Percentiles rank a stretch among this genome's conserved stretches.
Evolutionary conservation across 345 rosid genomes (phyloP).

Genomic region (Salix udensis): DNA sequence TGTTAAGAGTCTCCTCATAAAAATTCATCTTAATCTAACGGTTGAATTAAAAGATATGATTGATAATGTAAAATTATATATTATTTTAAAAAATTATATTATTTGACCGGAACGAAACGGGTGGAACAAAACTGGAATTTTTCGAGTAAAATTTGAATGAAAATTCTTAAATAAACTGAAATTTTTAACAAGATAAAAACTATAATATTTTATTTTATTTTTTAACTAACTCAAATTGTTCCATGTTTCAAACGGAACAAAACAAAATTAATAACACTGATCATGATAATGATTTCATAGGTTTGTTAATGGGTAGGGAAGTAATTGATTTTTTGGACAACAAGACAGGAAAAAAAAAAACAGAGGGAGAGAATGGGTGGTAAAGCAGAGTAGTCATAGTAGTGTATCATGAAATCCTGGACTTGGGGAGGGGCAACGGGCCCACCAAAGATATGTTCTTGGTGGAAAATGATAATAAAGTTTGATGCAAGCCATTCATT

Average conservation of each 20-base stretch:
- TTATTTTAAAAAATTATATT: no score
- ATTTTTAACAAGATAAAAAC: no score
- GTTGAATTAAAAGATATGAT: no score
- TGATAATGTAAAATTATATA: no score
- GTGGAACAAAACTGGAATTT: no score
- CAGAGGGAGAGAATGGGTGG: not conserved
- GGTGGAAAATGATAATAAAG: slow-evolving; percentile 14
- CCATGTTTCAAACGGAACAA: no score
- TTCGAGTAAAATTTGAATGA: no score
- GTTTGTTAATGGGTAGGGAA: slow-evolving; percentile 11
- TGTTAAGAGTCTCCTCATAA: no score
- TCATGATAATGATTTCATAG: not conserved
- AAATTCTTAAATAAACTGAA: no score
- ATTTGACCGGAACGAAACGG: rapidly evolving
- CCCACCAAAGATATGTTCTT: slow-evolving; percentile 21
- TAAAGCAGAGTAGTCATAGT: slow-evolving; percentile 2
- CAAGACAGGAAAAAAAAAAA: not conserved
- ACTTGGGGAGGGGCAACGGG: slow-evolving; percentile 18
- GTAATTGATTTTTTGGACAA: not conserved
- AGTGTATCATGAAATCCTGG: slow-evolving; percentile 27
- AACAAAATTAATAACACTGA: no score
- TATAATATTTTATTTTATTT: no score
- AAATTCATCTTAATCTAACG: no score
- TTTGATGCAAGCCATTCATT: slow-evolving; percentile 19
- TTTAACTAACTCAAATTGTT: rapidly evolving